Conservation (phyloP, 2,329 filamentous ascomycete species). For the Dactylellina cionopaga region DNA sequence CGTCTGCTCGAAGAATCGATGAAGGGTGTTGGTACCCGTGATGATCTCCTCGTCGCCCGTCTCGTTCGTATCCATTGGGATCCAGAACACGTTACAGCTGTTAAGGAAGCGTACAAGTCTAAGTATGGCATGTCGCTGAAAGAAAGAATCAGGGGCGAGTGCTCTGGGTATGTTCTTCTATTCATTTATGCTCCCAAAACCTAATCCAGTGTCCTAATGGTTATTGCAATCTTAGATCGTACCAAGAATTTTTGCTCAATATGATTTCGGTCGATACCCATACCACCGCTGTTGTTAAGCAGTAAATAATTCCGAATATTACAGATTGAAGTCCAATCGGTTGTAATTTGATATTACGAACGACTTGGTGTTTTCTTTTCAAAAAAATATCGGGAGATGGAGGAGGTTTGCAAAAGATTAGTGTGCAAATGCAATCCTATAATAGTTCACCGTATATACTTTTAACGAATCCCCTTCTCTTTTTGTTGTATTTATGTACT, state of each 20-base stretch:
- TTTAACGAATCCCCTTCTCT: conserved; percentile 40
- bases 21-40: conserved; percentile 64
- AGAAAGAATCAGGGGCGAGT: conserved; percentile 70
- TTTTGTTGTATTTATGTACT: conserved; percentile 1
- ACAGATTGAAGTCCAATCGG: background rate
- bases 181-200: background rate
- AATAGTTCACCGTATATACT: conserved; percentile 51
- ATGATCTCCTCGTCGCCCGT: conserved; percentile 81
- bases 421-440: background rate
- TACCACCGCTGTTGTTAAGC: conserved; percentile 43
- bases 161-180: conserved; percentile 39
- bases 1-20: conserved; percentile 91
- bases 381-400: no score
- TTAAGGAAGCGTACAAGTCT: conserved; percentile 81
- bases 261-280: conserved; percentile 49
- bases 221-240: conserved; percentile 1
- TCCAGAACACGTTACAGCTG: conserved; percentile 77
- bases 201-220: background rate
- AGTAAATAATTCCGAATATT: background rate
- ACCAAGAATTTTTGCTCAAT: conserved; percentile 46
- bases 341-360: conserved; percentile 9
- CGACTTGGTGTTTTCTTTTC: background rate
- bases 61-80: conserved; percentile 95
- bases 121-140: conserved; percentile 80
- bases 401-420: background rate